phyloP scores from a whole-genome alignment of 192 early-diverging fungal genomes.

The Pilaira anomala region DNA sequence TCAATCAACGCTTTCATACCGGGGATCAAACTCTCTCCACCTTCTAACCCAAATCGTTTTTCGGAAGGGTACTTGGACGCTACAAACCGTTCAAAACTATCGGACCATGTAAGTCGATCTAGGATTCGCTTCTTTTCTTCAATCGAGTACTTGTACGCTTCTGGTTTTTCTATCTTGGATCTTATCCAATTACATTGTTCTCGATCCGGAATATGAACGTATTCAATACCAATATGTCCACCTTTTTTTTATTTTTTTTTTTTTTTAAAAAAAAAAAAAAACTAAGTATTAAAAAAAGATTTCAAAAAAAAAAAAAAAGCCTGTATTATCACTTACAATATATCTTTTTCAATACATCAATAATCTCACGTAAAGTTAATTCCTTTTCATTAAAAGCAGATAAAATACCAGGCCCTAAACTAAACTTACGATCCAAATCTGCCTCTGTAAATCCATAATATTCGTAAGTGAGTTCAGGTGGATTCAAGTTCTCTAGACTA shows the following conservation, averaged over 20 bases:
- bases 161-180: slow-evolving; percentile 82
- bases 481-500: slow-evolving; percentile 45
- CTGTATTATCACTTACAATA: slow-evolving; percentile 66
- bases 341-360: slow-evolving; percentile 70
- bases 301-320: background rate
- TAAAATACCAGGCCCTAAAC: slow-evolving; percentile 90
- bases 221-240: slow-evolving; percentile 90
- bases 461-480: slow-evolving; percentile 76
- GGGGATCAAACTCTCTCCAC: slow-evolving; percentile 94
- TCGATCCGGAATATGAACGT: slow-evolving; percentile 96
- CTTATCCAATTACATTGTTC: slow-evolving; percentile 95
- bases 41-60: slow-evolving; percentile 97
- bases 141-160: slow-evolving; percentile 80
- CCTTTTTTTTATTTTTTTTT: no score
- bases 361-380: slow-evolving; percentile 88
- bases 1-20: slow-evolving; percentile 98
- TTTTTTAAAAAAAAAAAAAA: background rate
- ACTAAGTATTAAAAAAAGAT: background rate
- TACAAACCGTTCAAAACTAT: slow-evolving; percentile 93
- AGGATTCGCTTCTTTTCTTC: slow-evolving; percentile 90
- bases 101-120: slow-evolving; percentile 95
- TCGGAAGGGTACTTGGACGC: slow-evolving; percentile 94
- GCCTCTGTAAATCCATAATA: slow-evolving; percentile 93
- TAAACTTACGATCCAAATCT: slow-evolving; percentile 90
- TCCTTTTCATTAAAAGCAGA: slow-evolving; percentile 77